These are phyloP conservation scores for Globisporangium viniferum DNA, from an alignment of 352 stramenopile species.

Conservation along the genomic window DNA sequence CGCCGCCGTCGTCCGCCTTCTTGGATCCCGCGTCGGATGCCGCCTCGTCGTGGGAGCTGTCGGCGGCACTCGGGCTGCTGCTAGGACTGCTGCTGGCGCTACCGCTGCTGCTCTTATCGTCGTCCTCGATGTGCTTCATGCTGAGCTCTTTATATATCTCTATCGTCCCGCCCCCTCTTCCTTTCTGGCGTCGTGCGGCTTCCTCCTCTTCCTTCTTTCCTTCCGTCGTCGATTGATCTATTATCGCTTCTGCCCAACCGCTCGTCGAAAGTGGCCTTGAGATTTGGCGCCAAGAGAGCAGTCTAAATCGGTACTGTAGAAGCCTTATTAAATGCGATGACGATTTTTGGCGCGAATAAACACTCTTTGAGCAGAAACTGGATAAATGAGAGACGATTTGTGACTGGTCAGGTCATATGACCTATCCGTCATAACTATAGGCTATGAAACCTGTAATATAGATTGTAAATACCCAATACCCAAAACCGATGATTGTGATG, in stretches of 20 bases:
- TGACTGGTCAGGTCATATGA: no score
- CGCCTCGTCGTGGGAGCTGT: conserved; percentile 17
- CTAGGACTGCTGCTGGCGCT: conserved; percentile 17
- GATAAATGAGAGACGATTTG: no score
- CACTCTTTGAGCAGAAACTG: no score
- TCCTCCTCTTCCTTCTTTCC: background rate
- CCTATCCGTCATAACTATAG: no score
- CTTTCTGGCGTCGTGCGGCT: conserved; percentile 2
- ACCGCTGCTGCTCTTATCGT: conserved; percentile 30
- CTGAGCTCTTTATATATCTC: background rate
- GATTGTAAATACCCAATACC: no score
- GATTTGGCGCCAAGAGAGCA: background rate
- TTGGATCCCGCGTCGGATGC: conserved; percentile 10
- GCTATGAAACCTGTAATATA: no score
- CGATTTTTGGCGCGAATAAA: background rate
- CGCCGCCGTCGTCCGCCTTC: conserved; percentile 18
- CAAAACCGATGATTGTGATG: no score
- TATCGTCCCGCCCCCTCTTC: background rate
- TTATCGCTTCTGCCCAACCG: background rate
- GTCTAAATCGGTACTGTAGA: background rate
- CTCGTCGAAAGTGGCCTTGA: background rate
- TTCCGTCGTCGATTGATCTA: background rate
- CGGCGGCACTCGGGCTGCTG: conserved; percentile 29
- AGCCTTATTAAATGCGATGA: background rate
- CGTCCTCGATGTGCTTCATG: conserved; percentile 27